phyloP scores from a whole-genome alignment of 768 basidiomycete species.

The Tricholoma sp. region DNA sequence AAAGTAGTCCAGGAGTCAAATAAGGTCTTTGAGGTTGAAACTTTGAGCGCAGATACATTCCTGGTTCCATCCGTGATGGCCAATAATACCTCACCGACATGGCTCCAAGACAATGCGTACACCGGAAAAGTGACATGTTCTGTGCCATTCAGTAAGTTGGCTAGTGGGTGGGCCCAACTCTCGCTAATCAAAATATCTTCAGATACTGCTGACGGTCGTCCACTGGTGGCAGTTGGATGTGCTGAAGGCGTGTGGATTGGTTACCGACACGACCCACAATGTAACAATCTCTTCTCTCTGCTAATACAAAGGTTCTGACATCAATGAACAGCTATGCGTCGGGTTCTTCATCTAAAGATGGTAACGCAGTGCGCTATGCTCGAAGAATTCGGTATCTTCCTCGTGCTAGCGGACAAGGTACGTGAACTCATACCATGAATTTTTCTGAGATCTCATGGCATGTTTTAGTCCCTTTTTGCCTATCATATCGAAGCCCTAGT shows the following conservation, averaged over 20 bases:
- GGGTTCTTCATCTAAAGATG: slow-evolving; percentile 88
- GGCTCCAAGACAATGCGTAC: slow-evolving; percentile 71
- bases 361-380: slow-evolving; percentile 96
- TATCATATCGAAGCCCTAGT: slow-evolving; percentile 96
- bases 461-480: slow-evolving; percentile 71
- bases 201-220: slow-evolving; percentile 84
- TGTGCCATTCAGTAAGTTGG: slow-evolving; percentile 78
- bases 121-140: slow-evolving; percentile 91
- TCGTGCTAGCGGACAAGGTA: slow-evolving; percentile 91
- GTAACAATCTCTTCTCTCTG: slow-evolving; percentile 36
- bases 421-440: neutral
- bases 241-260: slow-evolving; percentile 98
- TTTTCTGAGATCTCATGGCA: neutral
- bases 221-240: slow-evolving; percentile 89
- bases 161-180: neutral
- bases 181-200: slow-evolving; percentile 4
- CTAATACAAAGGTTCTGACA: neutral
- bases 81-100: slow-evolving; percentile 45
- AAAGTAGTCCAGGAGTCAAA: slow-evolving; percentile 89
- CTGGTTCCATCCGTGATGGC: slow-evolving; percentile 62
- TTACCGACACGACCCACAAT: slow-evolving; percentile 82
- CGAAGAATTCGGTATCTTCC: slow-evolving; percentile 94
- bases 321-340: slow-evolving; percentile 68
- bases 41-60: slow-evolving; percentile 86
- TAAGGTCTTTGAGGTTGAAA: slow-evolving; percentile 92